Base-by-base conservation (phyloP, 2,329 filamentous ascomycete genomes). In the Plenodomus biglobosus region DNA sequence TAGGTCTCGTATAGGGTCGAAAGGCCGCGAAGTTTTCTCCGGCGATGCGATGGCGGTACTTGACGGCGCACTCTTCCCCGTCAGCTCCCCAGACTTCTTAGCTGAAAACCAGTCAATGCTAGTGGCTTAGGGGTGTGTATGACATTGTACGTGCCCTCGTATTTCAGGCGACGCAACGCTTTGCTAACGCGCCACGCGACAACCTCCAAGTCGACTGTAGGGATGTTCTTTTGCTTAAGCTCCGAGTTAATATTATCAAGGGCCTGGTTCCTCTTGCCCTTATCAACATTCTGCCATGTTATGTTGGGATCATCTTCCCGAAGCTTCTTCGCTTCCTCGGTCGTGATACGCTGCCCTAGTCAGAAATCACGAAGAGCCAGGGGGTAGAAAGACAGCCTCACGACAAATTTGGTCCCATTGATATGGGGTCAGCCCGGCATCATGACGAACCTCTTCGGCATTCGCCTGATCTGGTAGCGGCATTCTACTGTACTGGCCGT, bases 1-100 rank as follows among this genome's bases (percentile, higher is more conserved):
- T 38, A 38, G 8, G 17, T 41, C 22, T 24, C 39, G 11, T 3
- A 41, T 17, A 17, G 39, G 39, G 39, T 41, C 39, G 22, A 30
- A 41, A 41, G 22, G n/a, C 15, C 11, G 15, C 15, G 18, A 13
- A 6, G 38, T 24, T 32, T 18, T 16, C 32, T 41, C 39, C 13
- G 39, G 39, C 22, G 16, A 7, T 41, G 3, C 21, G 15, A 13
- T 30, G 2, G 4, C 24, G 18, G 1, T 15, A 17, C 22, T 20
- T 32, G 22, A 16, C 22, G 39, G 36, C n/a, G 18, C 36, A 38
- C 36, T 38, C 36, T 38, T 38, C 19, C 18, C 36, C 36, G 36
- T n/a, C n/a, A n/a, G n/a, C n/a, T n/a, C n/a, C n/a, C n/a, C 36
- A 38, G 36, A 38, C 36, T 19, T 38, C 36, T 38, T 38, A 38